A percentile compares a stretch with the other conserved stretches of the same genome.
Evolutionary conservation across 2,329 filamentous ascomycete genomes (phyloP).

Genomic region (Diaporthe destruens): DNA sequence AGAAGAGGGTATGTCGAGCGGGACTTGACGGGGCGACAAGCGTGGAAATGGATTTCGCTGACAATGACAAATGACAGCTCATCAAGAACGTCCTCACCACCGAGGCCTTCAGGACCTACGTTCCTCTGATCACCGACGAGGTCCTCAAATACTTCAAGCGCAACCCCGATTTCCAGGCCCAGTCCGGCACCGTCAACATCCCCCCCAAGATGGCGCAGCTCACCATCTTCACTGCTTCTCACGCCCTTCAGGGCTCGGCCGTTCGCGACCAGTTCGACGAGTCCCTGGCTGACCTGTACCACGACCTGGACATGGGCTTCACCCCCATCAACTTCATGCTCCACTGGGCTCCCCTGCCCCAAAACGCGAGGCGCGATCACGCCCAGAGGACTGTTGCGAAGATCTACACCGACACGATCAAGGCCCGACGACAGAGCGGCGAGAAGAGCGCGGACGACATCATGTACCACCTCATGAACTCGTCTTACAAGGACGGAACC

Average conservation of each 20-base stretch:
- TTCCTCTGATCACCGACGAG: conserved; percentile 78
- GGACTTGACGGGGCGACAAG: not conserved
- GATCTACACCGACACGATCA: conserved; percentile 81
- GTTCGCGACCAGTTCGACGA: conserved; percentile 78
- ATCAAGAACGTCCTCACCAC: conserved; percentile 79
- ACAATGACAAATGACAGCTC: conserved; percentile 59
- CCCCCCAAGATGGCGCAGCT: conserved; percentile 78
- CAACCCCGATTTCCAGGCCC: conserved; percentile 68
- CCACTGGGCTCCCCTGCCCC: conserved; percentile 82
- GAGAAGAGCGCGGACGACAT: conserved; percentile 70
- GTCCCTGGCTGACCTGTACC: conserved; percentile 81
- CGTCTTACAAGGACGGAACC: conserved; percentile 80
- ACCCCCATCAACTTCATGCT: conserved; percentile 86
- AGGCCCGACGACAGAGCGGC: conserved; percentile 66
- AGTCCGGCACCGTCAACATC: conserved; percentile 73
- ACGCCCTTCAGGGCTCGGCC: conserved; percentile 81
- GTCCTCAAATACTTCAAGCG: conserved; percentile 73
- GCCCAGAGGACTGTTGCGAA: conserved; percentile 81
- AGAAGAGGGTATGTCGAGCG: conserved; percentile 76
- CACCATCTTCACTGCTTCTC: conserved; percentile 84
- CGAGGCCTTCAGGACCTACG: conserved; percentile 73
- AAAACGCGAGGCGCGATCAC: conserved; percentile 78
- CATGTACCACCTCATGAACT: conserved; percentile 84
- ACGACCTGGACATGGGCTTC: conserved; percentile 85
- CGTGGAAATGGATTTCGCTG: conserved; percentile 37